Percentiles rank a stretch among this genome's conserved stretches.
phyloP scores from a whole-genome alignment of 306 rosid species.

The Acacia confusa region DNA sequence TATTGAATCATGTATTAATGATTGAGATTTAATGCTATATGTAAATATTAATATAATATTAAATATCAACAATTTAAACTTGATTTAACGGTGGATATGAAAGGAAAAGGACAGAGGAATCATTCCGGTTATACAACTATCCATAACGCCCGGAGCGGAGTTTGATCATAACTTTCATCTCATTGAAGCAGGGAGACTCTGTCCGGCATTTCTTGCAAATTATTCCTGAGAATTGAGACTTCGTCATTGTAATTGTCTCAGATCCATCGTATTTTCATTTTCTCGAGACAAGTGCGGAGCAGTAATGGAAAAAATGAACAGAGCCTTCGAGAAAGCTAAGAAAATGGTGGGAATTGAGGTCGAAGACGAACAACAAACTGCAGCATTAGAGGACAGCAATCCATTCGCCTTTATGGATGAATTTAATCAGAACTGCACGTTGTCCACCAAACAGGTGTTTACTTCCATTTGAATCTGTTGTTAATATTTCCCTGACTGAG shows the following conservation, averaged over 20 bases:
- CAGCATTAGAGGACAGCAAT: conserved; percentile 37
- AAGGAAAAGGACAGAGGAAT: no score
- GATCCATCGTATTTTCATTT: conserved; percentile 36
- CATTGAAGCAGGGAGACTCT: neutral
- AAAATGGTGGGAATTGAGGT: conserved; percentile 86
- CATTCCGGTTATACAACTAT: no score
- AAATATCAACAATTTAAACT: no score
- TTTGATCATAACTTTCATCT: neutral
- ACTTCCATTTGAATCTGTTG: neutral
- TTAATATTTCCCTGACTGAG: neutral
- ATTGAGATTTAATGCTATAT: no score
- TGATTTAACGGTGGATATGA: no score
- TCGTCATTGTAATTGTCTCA: neutral
- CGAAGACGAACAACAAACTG: conserved; percentile 55
- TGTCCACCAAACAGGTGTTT: conserved; percentile 81
- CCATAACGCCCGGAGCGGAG: neutral
- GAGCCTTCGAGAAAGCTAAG: conserved; percentile 78
- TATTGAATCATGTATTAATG: no score
- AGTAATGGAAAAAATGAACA: conserved; percentile 73
- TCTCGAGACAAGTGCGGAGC: conserved; percentile 36
- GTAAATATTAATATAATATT: no score
- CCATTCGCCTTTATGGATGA: conserved; percentile 74
- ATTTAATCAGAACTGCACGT: conserved; percentile 79
- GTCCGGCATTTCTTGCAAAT: neutral
- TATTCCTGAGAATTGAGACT: neutral